Conservation (phyloP, 306 rosid genomes). For the Abrus precatorius region DNA sequence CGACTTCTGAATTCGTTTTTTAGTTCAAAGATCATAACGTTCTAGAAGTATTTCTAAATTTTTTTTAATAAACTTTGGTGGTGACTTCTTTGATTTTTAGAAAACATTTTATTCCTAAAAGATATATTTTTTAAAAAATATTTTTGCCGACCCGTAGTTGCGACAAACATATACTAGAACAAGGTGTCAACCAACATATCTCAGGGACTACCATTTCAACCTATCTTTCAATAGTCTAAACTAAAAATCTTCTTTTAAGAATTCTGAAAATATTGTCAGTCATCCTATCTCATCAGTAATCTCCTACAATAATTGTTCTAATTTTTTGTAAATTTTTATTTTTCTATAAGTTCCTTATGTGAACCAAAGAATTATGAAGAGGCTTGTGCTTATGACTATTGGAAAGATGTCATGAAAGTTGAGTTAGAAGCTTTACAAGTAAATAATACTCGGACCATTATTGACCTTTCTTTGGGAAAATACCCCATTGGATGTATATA, state of each 20-base stretch:
- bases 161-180: neutral
- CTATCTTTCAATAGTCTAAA: neutral
- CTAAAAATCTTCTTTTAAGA: neutral
- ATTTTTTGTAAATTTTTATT: neutral
- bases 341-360: neutral
- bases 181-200: neutral
- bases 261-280: neutral
- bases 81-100: no score
- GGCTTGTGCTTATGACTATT: neutral
- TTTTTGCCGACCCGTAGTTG: no score
- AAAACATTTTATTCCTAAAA: no score
- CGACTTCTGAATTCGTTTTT: no score
- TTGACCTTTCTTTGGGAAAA: no score
- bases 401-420: neutral
- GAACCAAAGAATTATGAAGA: neutral
- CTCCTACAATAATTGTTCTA: neutral
- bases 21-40: no score
- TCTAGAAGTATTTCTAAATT: no score
- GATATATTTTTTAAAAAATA: no score
- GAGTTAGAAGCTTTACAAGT: neutral
- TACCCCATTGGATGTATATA: no score
- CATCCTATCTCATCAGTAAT: neutral
- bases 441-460: neutral
- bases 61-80: no score
- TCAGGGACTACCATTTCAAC: no score